Conservation (phyloP, 768 basidiomycete genomes). For the Hygrocybe coccinea region DNA sequence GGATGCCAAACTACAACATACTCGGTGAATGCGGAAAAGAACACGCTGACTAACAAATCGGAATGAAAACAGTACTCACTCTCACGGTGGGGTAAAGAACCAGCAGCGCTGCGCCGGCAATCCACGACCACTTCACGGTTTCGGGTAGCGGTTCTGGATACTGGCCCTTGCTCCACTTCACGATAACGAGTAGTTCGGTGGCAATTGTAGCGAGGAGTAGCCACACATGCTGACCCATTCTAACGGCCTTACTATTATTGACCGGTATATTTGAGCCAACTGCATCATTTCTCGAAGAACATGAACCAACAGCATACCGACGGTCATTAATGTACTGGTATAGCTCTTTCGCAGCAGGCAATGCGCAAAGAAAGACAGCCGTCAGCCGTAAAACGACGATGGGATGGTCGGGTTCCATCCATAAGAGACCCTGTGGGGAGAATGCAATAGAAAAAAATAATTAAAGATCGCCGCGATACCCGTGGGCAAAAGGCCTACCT, state of each 20-base stretch:
- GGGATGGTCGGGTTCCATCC: constrained; percentile 91
- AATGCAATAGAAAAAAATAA: constrained; percentile 6
- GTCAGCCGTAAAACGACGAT: constrained; percentile 70
- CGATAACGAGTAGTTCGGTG: constrained; percentile 75
- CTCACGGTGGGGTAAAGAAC: constrained; percentile 64
- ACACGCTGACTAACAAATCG: constrained; percentile 5
- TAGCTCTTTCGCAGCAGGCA: constrained; percentile 80
- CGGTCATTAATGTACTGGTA: constrained; percentile 81
- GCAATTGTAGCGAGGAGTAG: constrained; percentile 78
- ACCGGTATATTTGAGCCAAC: background rate
- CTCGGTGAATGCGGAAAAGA: background rate
- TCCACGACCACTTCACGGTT: constrained; percentile 63
- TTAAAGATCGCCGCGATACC: background rate
- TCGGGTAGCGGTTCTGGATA: constrained; percentile 61
- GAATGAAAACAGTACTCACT: constrained; percentile 39
- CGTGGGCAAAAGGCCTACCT: constrained; percentile 41
- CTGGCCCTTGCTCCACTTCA: constrained; percentile 76
- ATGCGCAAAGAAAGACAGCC: constrained; percentile 78
- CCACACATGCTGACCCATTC: constrained; percentile 91
- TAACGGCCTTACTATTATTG: constrained; percentile 60
- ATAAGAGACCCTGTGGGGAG: constrained; percentile 47
- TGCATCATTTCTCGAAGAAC: background rate
- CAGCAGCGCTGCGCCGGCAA: constrained; percentile 51
- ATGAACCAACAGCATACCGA: constrained; percentile 44
- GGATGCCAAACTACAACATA: constrained; percentile 58